Conservation (phyloP, 306 rosid species). For the Arachis stenosperma region DNA sequence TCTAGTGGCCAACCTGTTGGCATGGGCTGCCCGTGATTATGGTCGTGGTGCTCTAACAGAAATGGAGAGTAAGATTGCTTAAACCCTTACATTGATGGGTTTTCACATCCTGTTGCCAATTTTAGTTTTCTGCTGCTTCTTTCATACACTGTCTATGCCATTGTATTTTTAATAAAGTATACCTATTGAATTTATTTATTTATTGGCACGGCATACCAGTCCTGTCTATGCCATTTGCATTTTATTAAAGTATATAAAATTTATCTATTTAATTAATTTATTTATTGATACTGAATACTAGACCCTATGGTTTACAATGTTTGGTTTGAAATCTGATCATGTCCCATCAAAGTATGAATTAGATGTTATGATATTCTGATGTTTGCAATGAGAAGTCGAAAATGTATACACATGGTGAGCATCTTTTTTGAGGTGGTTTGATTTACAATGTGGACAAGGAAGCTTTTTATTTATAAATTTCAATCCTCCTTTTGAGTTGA, state of each 20-base stretch:
- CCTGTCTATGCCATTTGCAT: constrained; percentile 19
- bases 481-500: neutral
- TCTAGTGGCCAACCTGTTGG: constrained; percentile 72
- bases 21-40: constrained; percentile 96
- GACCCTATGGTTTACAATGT: constrained; percentile 5
- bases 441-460: constrained; percentile 19
- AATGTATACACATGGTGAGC: neutral
- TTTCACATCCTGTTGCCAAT: constrained; percentile 21
- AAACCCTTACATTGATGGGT: constrained; percentile 19
- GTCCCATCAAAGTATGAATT: neutral
- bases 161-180: neutral
- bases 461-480: constrained; percentile 5
- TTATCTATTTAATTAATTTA: constrained; percentile 1
- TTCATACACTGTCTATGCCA: neutral
- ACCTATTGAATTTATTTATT: neutral
- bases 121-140: constrained; percentile 21
- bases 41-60: constrained; percentile 71
- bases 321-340: too few species aligned
- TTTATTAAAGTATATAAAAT: neutral
- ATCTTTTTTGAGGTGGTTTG: constrained; percentile 1
- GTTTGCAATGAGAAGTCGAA: constrained; percentile 3
- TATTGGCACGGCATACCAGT: neutral
- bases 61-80: constrained; percentile 75
- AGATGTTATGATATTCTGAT: constrained; percentile 1
- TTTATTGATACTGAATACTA: neutral